Base-by-base conservation (phyloP, 2,329 filamentous ascomycete genomes). In the Colletotrichum aenigma region DNA sequence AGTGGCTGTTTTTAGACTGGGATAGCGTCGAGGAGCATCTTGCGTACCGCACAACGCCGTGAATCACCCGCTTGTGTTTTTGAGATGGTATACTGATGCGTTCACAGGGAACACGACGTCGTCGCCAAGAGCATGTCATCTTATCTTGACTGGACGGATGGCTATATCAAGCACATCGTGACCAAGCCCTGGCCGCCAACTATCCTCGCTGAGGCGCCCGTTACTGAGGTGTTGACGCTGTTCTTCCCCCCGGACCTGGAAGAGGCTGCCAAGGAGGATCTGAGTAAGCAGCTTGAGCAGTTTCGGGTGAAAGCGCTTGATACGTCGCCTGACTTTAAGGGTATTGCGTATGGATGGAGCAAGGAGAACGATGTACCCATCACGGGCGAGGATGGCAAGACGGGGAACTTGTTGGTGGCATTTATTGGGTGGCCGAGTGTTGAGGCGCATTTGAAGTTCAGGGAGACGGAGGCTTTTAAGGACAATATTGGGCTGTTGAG, bases 131-230 rank as follows among this genome's bases (percentile, higher is more conserved):
- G n/a, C 26, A 26, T 74, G n/a, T 28, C 13, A 1, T 13, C 24
- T 1, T 65, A 58, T 16, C 58, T 70, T 18, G 43, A 70, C 38
- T 38, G 8, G 16, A 24, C 3, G 13, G 28, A 56, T 10, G 66
- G 28, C 24, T 55, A 56, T n/a, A 85, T 88, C 81, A 86, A 85
- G 81, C 84, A 85, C 10, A 88, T 88, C 32, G 86, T 87, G 16
- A 84, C 84, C 4, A 32, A 73, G 18, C 65, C 62, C 34, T 67
- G 38, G 58, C 67, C 34, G 13, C 66, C 62, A 5, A 28, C 30
- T 3, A 65, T 73, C 8, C 65, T 76, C 6, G 32, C 71, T 4
- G 30, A 58, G 18, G 66, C 69, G 0, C 68, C 75, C 18, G 43
- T 76, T 24, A 68, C 72, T 8, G 76, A 78, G 62, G 72, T 77